Conservation (phyloP, 352 stramenopile species). For the Phytophthora cactorum region DNA sequence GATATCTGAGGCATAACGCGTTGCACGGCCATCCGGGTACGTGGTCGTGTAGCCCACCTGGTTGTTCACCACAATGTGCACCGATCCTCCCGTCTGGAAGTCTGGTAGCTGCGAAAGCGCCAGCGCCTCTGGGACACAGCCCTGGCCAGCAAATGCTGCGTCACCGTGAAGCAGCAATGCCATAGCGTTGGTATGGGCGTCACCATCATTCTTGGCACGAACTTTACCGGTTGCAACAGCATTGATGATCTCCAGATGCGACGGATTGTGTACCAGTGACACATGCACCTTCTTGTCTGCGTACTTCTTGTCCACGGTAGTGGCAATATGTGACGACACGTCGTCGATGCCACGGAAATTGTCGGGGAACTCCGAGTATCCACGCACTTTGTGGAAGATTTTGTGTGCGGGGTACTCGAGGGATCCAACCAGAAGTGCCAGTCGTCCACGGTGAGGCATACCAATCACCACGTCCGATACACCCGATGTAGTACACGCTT, state of each 20-base stretch:
- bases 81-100: constrained; percentile 76
- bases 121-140: constrained; percentile 81
- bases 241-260: constrained; percentile 91
- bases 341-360: constrained; percentile 75
- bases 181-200: constrained; percentile 59
- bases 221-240: constrained; percentile 85
- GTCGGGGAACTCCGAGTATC: constrained; percentile 74
- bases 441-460: constrained; percentile 85
- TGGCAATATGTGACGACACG: constrained; percentile 88
- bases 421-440: constrained; percentile 77
- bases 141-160: constrained; percentile 86
- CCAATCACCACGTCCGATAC: constrained; percentile 85
- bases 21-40: constrained; percentile 76
- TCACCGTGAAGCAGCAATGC: constrained; percentile 89
- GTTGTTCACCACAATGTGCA: constrained; percentile 92
- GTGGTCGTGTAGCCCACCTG: constrained; percentile 92
- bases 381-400: constrained; percentile 85
- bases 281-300: constrained; percentile 69
- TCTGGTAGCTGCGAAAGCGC: constrained; percentile 79
- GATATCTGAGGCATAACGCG: constrained; percentile 86
- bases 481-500: constrained; percentile 50
- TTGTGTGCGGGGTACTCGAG: constrained; percentile 85
- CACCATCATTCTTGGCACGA: constrained; percentile 77
- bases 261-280: constrained; percentile 89
- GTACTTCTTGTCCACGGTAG: constrained; percentile 74